Base-by-base conservation (phyloP, 345 rosid genomes). In the Salix purpurea region DNA sequence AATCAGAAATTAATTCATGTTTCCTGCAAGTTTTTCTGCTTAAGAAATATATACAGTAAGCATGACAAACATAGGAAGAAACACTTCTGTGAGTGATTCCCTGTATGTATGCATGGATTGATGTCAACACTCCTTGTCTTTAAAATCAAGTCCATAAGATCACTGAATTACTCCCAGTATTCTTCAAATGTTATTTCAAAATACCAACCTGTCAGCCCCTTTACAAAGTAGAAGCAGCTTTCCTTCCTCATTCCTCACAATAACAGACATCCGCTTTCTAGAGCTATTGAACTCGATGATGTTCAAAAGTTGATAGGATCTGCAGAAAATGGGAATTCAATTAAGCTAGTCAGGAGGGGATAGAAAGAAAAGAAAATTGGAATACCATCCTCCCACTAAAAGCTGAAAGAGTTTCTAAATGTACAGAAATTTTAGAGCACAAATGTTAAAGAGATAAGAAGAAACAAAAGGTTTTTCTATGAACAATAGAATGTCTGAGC, bases 191-290 rank as follows among this genome's bases (percentile, higher is more conserved):
- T 68, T 23, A 74, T 77, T 70, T 16, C n/a, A 74, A 42, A 28
- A 80, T 62, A 72, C 89, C n/a, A 76, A 91, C 98, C 98, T 93
- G 90, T 95, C 99, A 13, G 99, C 98, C 8, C 99, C 99, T 91
- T 95, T 95, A 76, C 91, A 88, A 76, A 95, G 90, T 70, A 95
- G 87, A 12, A 95, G 88, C 62, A 91, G 88, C 83, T 88, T 90
- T 56, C 92, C 96, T 64, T 89, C 91, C 67, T 89, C 90, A 72
- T 87, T 72, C 80, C 88, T 85, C 64, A 93, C 90, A 74, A 95
- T 84, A 71, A 95, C 99, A 44, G 99, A 93, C 99, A 95, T 95
- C 86, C 99, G 85, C 85, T 86, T 87, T 85, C 96, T 85, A 15
- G 83, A 84, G 85, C 88, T 91, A 77, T 85, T 95, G 84, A 95